Evolutionary conservation across 1,139 yeast species (phyloP), one percentile per base, ranked within the genome.

Genomic region (Saccharomycopsis hybrid): DNA sequence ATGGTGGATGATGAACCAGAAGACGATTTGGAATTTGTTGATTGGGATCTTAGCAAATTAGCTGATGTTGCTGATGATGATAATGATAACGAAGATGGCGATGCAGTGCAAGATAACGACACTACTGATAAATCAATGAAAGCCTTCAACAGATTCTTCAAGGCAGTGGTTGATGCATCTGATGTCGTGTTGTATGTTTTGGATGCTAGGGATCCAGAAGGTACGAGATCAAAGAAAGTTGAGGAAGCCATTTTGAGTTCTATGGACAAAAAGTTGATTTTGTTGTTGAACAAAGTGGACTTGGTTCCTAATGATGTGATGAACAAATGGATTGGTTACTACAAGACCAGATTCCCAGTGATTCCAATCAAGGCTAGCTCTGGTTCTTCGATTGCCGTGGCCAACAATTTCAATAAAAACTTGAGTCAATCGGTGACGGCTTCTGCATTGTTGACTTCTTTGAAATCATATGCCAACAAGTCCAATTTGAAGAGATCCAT

Each of bases 121-220:
- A 80, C 73, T 55, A 69, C 72, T 51, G 97, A 90, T 56, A 82
- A 84, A 61, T 89, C 97, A 5, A 80, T 97, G 65, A 89, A 85
- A 65, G 94, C 96, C 9, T 92, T 86, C 68, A 96, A 89, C 65
- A 87, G 89, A 66, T 85, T 90, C 47, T 84, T 85, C 71, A 83
- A 82, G 63, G 70, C 82, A 3, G 89, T 82, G 41, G 90, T 90
- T 44, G 97, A 88, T 53, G 82, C 89, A 31, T 74, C 96, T 1
- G 97, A 90, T 67, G 97, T 92, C 52, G 74, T 92, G 31, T 73
- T 92, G 51, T 92, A 94, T 60, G 97, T 92, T 27, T 72, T 92
- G 62, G 99, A 92, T 69, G 96, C 99, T 2, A 82, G 99, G 67
- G 97, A 92, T 67, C 98, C 99, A 48, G 96, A 87, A 65, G 82